Base-by-base conservation (phyloP, 2,329 filamentous ascomycete species). In the Macrophomina tecta region DNA sequence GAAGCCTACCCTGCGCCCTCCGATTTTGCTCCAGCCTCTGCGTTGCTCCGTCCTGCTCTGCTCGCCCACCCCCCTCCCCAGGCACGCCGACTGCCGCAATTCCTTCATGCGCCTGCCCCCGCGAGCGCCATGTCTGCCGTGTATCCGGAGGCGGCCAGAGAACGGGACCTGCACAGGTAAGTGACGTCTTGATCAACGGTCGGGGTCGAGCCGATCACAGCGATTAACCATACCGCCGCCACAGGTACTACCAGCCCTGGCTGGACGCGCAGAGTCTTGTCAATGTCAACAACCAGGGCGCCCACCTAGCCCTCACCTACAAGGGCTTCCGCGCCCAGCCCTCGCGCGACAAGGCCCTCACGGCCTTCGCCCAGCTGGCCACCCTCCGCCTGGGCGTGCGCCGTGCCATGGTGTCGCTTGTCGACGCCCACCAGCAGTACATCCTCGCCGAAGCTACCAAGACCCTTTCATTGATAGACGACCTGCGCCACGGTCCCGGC, bases 391-490 rank as follows among this genome's bases (percentile, higher is more conserved):
- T 80, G 48, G 68, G 72, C n/a, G 74, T 70, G 16, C 67, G 72
- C 32, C 73, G 78, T 18, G 72, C 76, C 36, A 73, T 78, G 70
- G 70, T 80, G 3, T 79, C 78, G 3, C 69, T 80, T 9, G 70
- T 80, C 51, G 78, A 80, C 65, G 70, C 70, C 2, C 64, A 71
- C 8, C 69, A 70, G 23, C 76, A 79, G 64, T 76, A 79, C 58
- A 73, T 80, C 38, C 71, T 81, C 6, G 77, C 77, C 30, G 79
- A 81, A 68, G 77, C 78, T 6, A 79, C 78, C 1, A 70, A 74
- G 18, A 65, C 70, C 32, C 66, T 73, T 4, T 72, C 73, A 1
- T 70, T 79, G 6, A 53, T 65, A 2, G 38, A 64, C 45, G 64
- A 68, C 72, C 32, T 65, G 1, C 52, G 63, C 8, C 65, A 63